These are phyloP conservation scores for Carallia pectinifolia DNA, from an alignment of 345 rosid species.

Conservation along the genomic window DNA sequence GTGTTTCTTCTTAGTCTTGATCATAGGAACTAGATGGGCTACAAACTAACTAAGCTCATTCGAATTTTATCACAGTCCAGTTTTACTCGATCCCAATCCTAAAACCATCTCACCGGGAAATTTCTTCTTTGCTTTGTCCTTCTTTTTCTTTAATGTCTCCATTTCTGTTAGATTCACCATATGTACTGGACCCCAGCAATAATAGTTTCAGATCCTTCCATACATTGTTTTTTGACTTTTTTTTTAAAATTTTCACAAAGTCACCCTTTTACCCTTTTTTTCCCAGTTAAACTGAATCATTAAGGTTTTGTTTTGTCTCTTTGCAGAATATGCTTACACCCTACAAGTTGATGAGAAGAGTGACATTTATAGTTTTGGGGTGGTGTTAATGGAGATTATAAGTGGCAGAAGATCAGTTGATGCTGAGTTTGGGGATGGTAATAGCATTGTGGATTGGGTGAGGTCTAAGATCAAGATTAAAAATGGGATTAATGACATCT, in stretches of 20 bases:
- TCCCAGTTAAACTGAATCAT: no score
- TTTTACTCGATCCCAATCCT: no score
- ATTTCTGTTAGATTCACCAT: constrained; percentile 4
- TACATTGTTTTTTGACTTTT: constrained; percentile 23
- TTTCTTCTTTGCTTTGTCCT: neutral
- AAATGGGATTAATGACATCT: constrained; percentile 50
- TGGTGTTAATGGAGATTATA: constrained; percentile 78
- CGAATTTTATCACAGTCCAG: no score
- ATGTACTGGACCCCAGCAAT: constrained; percentile 20
- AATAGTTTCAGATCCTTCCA: constrained; percentile 1
- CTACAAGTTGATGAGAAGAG: constrained; percentile 95
- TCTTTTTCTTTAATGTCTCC: constrained; percentile 7
- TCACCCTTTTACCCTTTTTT: neutral
- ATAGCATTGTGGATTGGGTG: constrained; percentile 95
- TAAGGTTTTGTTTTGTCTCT: neutral
- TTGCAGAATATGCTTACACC: constrained; percentile 89
- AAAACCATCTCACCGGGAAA: no score
- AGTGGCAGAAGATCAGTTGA: constrained; percentile 83
- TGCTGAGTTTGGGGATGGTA: constrained; percentile 88
- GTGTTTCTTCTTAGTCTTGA: neutral
- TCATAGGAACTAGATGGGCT: neutral
- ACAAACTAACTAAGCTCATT: no score
- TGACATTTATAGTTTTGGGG: constrained; percentile 93
- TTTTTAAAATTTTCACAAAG: neutral
- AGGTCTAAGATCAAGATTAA: constrained; percentile 68